These are phyloP conservation scores for Chaetomidium leptoderma DNA, from an alignment of 495 filamentous ascomycete species.

Conservation along the genomic window DNA sequence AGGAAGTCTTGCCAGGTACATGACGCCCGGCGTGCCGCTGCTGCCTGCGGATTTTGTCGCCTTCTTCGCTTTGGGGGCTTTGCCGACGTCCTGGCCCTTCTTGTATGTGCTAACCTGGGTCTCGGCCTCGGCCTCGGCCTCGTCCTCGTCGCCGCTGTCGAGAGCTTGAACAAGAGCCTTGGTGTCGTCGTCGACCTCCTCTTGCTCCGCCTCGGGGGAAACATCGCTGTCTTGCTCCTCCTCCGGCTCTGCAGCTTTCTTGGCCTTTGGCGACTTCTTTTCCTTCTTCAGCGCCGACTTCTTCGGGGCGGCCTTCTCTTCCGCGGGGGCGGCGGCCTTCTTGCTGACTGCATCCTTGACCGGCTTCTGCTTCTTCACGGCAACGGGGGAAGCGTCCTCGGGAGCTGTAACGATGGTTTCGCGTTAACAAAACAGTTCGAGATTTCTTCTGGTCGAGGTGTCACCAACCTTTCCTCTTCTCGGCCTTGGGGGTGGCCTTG, in stretches of 20 bases:
- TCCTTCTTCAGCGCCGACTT: constrained; percentile 23
- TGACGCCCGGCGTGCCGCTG: constrained; percentile 62
- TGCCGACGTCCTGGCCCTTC: constrained; percentile 56
- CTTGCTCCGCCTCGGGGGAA: constrained; percentile 33
- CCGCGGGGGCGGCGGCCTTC: constrained; percentile 14
- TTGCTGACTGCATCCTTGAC: constrained; percentile 25
- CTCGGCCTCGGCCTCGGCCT: constrained; percentile 50
- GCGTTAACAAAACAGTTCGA: background rate
- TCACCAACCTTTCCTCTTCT: constrained; percentile 51
- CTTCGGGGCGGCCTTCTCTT: constrained; percentile 22
- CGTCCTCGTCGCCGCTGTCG: constrained; percentile 68
- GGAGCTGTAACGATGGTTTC: constrained; percentile 24
- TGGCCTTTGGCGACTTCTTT: constrained; percentile 32
- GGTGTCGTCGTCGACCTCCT: constrained; percentile 43
- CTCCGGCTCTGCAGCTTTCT: constrained; percentile 21
- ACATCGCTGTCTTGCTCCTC: constrained; percentile 29
- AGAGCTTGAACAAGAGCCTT: constrained; percentile 66
- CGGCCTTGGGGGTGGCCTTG: constrained; percentile 32
- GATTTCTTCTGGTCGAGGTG: background rate
- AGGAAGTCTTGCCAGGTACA: constrained; percentile 87
- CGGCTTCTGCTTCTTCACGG: constrained; percentile 40
- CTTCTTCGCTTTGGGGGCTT: constrained; percentile 57
- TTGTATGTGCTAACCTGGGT: constrained; percentile 47
- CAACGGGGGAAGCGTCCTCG: constrained; percentile 43
- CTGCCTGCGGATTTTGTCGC: constrained; percentile 23